These are phyloP conservation scores for Rhodofomes roseus DNA, from an alignment of 1,284 basidiomycete genomes.

Conservation along the genomic window DNA sequence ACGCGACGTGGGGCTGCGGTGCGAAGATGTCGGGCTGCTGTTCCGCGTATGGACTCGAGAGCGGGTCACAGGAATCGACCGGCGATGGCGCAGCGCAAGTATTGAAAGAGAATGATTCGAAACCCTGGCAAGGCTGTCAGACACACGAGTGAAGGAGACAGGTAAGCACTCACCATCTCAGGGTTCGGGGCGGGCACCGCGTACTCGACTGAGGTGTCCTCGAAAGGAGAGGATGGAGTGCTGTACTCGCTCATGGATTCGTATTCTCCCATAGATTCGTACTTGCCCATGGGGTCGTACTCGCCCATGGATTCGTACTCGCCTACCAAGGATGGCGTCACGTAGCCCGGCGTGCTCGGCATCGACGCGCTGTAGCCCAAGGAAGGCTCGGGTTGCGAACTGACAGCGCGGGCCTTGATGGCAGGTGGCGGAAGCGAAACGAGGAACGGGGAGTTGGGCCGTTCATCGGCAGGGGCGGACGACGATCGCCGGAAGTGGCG, in stretches of 20 bases:
- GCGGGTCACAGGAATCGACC: slow-evolving; percentile 28
- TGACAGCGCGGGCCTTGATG: slow-evolving; percentile 28
- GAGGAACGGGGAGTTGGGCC: slow-evolving; percentile 25
- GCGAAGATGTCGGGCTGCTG: slow-evolving; percentile 12
- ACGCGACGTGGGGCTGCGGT: slow-evolving; percentile 10
- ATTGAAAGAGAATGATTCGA: slow-evolving; percentile 49
- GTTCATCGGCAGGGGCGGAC: slow-evolving; percentile 39
- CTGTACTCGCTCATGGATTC: slow-evolving; percentile 15
- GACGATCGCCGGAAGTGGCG: slow-evolving; percentile 50
- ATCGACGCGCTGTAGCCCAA: background rate
- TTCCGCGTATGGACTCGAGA: slow-evolving; percentile 17
- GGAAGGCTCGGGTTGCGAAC: slow-evolving; percentile 28
- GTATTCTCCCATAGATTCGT: too few relatives aligned
- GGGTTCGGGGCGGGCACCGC: slow-evolving; percentile 35
- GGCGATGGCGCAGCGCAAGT: slow-evolving; percentile 21
- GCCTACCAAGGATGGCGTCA: slow-evolving; percentile 18
- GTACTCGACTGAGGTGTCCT: slow-evolving; percentile 18
- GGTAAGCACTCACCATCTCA: slow-evolving; percentile 43
- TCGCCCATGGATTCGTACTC: slow-evolving; percentile 12
- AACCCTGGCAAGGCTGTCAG: slow-evolving; percentile 29
- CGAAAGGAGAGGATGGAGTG: slow-evolving; percentile 24
- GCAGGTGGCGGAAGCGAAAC: slow-evolving; percentile 16
- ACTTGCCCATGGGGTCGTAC: too few relatives aligned
- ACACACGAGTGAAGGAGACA: slow-evolving; percentile 12
- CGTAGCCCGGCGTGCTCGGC: slow-evolving; percentile 15